A percentile compares a stretch with the other conserved stretches of the same genome.
These are phyloP conservation scores for Penicillium cinerascens DNA, from an alignment of 495 filamentous ascomycete genomes.

Conservation along the genomic window DNA sequence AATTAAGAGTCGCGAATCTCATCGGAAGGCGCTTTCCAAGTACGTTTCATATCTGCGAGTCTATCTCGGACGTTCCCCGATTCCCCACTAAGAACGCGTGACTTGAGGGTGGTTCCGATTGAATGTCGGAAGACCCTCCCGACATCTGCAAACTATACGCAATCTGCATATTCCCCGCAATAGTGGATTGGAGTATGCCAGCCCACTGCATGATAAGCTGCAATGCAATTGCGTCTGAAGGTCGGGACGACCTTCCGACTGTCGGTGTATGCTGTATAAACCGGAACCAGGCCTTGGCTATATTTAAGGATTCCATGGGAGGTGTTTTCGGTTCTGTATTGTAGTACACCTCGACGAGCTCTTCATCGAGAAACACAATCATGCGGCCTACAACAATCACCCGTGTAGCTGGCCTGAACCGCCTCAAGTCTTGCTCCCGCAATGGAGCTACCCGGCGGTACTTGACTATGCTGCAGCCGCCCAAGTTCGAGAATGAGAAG, in stretches of 20 bases:
- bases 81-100: background rate
- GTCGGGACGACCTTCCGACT: conserved; percentile 5
- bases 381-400: conserved; percentile 14
- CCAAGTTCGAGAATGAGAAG: conserved; percentile 34
- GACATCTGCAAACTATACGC: conserved; percentile 1
- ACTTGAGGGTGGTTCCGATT: conserved; percentile 2
- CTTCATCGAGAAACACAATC: background rate
- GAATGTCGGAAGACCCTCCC: conserved; percentile 10
- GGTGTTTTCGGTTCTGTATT: background rate
- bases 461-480: conserved; percentile 26
- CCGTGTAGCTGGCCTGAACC: conserved; percentile 3
- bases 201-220: background rate
- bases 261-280: background rate
- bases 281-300: background rate
- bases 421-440: background rate
- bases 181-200: background rate
- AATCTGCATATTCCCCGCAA: conserved; percentile 7
- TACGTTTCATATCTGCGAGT: background rate
- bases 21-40: background rate
- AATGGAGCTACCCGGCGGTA: conserved; percentile 7
- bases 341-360: background rate
- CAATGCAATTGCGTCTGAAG: background rate
- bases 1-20: background rate
- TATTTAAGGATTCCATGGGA: background rate
- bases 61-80: background rate